Evolutionary conservation across 768 basidiomycete species (phyloP).

Genomic region (Asterophora parasitica): DNA sequence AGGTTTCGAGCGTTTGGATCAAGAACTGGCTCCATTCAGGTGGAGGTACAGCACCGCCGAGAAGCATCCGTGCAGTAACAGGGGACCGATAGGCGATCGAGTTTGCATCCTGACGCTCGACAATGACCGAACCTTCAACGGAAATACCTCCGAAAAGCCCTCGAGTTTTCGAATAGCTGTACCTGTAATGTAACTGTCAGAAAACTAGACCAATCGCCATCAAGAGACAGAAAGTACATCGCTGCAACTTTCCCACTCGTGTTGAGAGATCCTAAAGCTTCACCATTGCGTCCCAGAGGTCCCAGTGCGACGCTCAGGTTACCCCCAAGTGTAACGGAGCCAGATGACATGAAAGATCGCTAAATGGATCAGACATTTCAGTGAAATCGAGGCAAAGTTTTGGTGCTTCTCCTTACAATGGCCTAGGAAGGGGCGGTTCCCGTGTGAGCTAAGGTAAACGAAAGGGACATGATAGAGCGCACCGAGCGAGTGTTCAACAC

Average conservation of each 20-base stretch:
- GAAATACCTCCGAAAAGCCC: constrained; percentile 93
- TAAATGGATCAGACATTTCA: constrained; percentile 20
- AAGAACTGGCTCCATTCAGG: constrained; percentile 79
- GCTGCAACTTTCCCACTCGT: constrained; percentile 85
- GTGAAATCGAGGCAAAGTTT: not conserved
- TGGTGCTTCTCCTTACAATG: constrained; percentile 46
- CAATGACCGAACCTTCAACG: constrained; percentile 83
- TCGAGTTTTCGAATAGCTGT: constrained; percentile 87
- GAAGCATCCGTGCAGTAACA: constrained; percentile 73
- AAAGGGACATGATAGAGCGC: constrained; percentile 22
- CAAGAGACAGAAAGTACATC: constrained; percentile 52
- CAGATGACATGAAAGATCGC: constrained; percentile 92
- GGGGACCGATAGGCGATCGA: constrained; percentile 70
- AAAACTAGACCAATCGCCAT: not conserved
- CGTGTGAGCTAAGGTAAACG: constrained; percentile 3
- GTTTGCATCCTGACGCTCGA: constrained; percentile 94
- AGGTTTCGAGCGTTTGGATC: constrained; percentile 67
- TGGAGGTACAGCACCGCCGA: constrained; percentile 68
- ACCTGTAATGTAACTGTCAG: constrained; percentile 40
- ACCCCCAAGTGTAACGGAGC: constrained; percentile 85
- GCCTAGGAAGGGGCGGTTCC: constrained; percentile 35
- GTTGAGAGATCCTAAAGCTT: constrained; percentile 80
- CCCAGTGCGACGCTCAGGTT: constrained; percentile 88
- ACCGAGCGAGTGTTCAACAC: constrained; percentile 82
- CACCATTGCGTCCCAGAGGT: constrained; percentile 92